Evolutionary conservation across 768 basidiomycete genomes (phyloP), one percentile per base, ranked within the genome.

Genomic region (Myochromella boudieri): DNA sequence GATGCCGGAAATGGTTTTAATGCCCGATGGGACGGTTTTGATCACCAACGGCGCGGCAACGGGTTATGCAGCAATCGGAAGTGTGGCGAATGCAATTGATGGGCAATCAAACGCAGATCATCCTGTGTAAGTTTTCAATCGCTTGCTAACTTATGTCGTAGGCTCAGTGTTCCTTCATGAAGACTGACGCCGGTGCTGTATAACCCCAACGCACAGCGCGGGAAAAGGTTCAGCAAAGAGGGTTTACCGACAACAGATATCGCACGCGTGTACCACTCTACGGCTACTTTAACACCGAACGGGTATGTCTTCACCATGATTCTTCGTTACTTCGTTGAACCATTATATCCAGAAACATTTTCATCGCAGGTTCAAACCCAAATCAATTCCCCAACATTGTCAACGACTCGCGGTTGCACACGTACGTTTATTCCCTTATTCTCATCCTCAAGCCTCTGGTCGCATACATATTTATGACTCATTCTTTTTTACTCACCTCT

Each of bases 201-300:
- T 63, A 74, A 74, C 48, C 70, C 75, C 8, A 58, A 53, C 43
- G 66, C 67, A 3, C 58, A 65, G 5, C 58, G 65, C 2, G 83
- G 81, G 14, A 52, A 61, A 37, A 65, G 72, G 37, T 74, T 69
- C 65, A 76, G 70, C 64, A 73, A 72, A 52, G 63, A 67, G 11
- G 76, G 74, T 22, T 50, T 74, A 43, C 68, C 71, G 21, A 64
- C 65, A 6, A 64, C 67, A 2, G 49, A 60, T 29, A 70, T 82
- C 49, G 72, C 80, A 44, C 66, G 82, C 10, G 39, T 85, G 64
- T 85, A 85, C 66, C 83, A 85, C 62, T 82, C 81, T 2, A 69
- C 71, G 5, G 78, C 74, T 9, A 77, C 75, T 27, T 64, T 83
- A 51, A 73, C 81, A 14, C 75, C 77, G 14, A 75, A 76, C 53